Conservation (phyloP, 148 eudicot genomes). For the Linanthus parryae region DNA sequence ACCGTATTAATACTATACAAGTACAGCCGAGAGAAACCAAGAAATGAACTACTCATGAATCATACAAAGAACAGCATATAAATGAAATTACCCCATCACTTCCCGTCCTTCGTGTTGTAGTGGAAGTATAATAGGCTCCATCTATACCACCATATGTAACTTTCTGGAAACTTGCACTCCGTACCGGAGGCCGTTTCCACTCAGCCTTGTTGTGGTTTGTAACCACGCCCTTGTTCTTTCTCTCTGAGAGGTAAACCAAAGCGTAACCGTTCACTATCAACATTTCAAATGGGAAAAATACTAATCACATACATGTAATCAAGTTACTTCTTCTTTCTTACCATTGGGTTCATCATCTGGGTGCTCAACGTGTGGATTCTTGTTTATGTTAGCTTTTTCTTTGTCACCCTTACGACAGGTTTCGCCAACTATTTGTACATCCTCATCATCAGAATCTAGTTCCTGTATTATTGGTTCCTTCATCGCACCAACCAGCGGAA, state of each 20-base stretch:
- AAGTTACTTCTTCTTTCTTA: constrained; percentile 11
- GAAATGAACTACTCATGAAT: background rate
- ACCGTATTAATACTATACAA: background rate
- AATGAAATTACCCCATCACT: constrained; percentile 51
- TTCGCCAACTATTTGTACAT: constrained; percentile 17
- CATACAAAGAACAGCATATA: background rate
- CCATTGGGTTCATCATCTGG: constrained; percentile 71
- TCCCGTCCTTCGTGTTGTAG: constrained; percentile 52
- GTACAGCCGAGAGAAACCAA: background rate
- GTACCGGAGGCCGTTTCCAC: constrained; percentile 22
- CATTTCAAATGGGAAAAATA: too few species aligned
- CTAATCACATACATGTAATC: too few species aligned
- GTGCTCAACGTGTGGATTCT: constrained; percentile 62
- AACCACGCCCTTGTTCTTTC: constrained; percentile 11
- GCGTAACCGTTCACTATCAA: too few species aligned
- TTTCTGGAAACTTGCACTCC: constrained; percentile 40
- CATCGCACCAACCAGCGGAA: constrained; percentile 18
- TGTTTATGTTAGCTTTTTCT: constrained; percentile 9
- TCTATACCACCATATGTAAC: constrained; percentile 82
- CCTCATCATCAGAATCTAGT: constrained; percentile 43
- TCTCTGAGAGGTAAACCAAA: too few species aligned
- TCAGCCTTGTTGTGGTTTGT: constrained; percentile 21
- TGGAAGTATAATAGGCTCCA: constrained; percentile 68
- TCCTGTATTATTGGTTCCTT: constrained; percentile 59
- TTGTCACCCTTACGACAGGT: constrained; percentile 9